These are phyloP conservation scores for Serendipita sp. DNA, from an alignment of 768 basidiomycete genomes.

Conservation along the genomic window DNA sequence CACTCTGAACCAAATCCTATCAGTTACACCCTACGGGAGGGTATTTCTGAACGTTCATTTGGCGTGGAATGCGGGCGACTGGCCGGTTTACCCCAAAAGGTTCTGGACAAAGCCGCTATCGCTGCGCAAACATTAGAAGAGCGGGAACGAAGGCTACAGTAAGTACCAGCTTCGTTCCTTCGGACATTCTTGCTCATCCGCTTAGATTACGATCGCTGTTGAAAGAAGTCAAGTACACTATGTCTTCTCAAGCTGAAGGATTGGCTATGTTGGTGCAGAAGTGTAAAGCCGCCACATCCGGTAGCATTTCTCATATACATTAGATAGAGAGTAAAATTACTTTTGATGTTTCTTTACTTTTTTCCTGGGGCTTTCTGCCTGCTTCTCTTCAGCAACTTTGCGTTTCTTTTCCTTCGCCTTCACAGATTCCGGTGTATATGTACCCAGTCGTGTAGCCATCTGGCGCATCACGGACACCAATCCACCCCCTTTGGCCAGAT, in stretches of 20 bases:
- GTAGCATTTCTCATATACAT: no score
- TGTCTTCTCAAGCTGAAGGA: background rate
- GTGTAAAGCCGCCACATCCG: no score
- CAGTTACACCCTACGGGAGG: conserved; percentile 48
- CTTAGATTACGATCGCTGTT: background rate
- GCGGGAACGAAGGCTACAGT: background rate
- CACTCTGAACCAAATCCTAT: background rate
- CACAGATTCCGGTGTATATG: conserved; percentile 1
- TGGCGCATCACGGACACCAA: conserved; percentile 10
- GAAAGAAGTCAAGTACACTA: background rate
- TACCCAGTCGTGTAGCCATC: conserved; percentile 9
- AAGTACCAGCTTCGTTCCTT: background rate
- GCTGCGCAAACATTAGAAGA: background rate
- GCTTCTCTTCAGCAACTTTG: conserved; percentile 13
- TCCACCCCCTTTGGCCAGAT: conserved; percentile 9
- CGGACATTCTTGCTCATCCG: background rate
- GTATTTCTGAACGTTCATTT: conserved; percentile 67
- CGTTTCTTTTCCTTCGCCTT: conserved; percentile 18
- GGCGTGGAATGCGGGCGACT: conserved; percentile 86
- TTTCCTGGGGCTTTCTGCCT: conserved; percentile 13
- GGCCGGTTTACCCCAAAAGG: conserved; percentile 58
- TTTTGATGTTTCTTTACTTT: conserved; percentile 17
- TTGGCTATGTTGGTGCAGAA: no score
- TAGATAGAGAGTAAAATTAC: background rate
- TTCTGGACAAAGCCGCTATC: conserved; percentile 43